phyloP scores from a whole-genome alignment of 2,329 filamentous ascomycete species.

The Fusarium sp. region DNA sequence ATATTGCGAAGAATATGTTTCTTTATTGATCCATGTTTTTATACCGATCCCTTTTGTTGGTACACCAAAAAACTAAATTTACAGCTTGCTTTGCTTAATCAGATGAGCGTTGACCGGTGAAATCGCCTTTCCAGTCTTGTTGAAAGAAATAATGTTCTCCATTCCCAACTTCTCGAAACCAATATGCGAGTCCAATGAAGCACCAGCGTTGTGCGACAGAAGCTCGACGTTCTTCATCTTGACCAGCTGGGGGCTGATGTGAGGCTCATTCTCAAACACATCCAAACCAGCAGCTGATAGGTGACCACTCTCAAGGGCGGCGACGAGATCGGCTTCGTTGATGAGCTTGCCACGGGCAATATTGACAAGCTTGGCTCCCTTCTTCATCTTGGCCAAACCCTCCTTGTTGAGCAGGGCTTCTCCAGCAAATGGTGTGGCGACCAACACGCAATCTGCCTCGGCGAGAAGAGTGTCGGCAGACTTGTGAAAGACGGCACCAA shows the following conservation, averaged over 20 bases:
- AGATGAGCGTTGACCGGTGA: conserved; percentile 43
- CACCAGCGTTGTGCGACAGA: conserved; percentile 42
- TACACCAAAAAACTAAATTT: conserved; percentile 1
- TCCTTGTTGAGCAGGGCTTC: conserved; percentile 52
- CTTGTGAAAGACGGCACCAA: conserved; percentile 38
- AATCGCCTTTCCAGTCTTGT: conserved; percentile 39
- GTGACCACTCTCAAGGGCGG: conserved; percentile 71
- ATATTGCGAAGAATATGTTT: too few species aligned
- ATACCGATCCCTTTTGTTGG: neutral
- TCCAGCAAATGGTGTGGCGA: conserved; percentile 41
- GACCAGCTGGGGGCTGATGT: conserved; percentile 42
- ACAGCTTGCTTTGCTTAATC: conserved; percentile 43
- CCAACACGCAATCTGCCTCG: conserved; percentile 42
- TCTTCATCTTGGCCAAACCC: conserved; percentile 78
- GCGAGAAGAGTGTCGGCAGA: conserved; percentile 38
- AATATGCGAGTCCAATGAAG: conserved; percentile 42
- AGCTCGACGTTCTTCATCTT: conserved; percentile 45
- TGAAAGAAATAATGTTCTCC: conserved; percentile 42
- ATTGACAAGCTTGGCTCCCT: conserved; percentile 76
- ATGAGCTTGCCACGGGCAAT: conserved; percentile 80
- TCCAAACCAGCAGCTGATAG: conserved; percentile 75
- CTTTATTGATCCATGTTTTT: neutral
- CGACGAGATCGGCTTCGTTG: conserved; percentile 76
- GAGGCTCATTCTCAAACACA: conserved; percentile 78
- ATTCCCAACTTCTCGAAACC: conserved; percentile 43